Evolutionary conservation across 495 filamentous ascomycete genomes (phyloP).

Genomic region (Talaromyces proteolyticus): DNA sequence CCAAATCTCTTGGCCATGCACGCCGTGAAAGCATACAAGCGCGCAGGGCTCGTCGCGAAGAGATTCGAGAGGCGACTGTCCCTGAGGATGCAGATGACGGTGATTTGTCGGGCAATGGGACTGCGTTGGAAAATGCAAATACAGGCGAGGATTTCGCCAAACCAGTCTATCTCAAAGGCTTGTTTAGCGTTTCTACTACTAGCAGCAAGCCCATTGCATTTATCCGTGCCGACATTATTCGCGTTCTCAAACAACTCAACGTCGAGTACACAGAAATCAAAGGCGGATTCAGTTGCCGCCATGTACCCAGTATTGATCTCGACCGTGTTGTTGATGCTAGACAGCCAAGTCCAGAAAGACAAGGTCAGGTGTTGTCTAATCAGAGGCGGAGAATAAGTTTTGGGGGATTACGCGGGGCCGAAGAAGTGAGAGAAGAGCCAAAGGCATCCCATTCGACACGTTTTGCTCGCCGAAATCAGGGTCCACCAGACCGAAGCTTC

Average conservation of each 20-base stretch:
- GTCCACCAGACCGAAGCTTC: constrained; percentile 61
- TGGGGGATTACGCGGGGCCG: constrained; percentile 59
- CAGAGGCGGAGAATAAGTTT: constrained; percentile 81
- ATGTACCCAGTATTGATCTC: constrained; percentile 83
- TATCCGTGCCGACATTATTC: constrained; percentile 87
- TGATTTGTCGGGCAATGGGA: constrained; percentile 39
- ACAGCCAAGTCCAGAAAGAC: constrained; percentile 48
- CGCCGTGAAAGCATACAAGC: constrained; percentile 87
- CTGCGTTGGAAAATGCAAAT: constrained; percentile 47
- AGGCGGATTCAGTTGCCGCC: constrained; percentile 85
- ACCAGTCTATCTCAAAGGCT: constrained; percentile 92
- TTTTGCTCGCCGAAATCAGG: constrained; percentile 31
- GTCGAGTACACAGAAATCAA: constrained; percentile 89
- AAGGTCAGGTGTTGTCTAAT: constrained; percentile 43
- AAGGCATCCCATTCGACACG: constrained; percentile 22
- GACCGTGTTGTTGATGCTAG: constrained; percentile 59
- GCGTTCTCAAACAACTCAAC: constrained; percentile 79
- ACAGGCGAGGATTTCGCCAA: constrained; percentile 59
- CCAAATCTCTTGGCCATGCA: constrained; percentile 88
- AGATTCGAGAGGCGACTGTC: constrained; percentile 62
- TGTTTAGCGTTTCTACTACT: constrained; percentile 96
- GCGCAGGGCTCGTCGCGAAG: constrained; percentile 61
- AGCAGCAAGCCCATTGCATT: constrained; percentile 80
- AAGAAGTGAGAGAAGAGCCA: constrained; percentile 16
- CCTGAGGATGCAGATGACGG: constrained; percentile 70